Percentiles rank a stretch among this genome's conserved stretches.
Conservation (phyloP, 331 rosid species). For the Erythrophleum ivorense region DNA sequence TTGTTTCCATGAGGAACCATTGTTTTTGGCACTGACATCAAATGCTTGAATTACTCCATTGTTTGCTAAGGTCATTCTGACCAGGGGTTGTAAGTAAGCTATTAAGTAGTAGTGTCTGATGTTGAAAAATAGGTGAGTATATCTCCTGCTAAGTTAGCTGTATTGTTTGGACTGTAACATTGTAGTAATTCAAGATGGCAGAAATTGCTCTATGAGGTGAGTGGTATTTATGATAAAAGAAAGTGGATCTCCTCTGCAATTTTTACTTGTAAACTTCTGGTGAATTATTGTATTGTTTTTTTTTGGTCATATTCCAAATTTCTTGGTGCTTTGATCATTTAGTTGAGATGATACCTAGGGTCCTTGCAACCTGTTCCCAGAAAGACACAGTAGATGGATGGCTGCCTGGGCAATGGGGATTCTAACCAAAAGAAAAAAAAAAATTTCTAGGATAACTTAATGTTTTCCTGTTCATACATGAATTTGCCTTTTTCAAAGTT, state of each 20-base stretch:
- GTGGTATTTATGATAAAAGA: not conserved
- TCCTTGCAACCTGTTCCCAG: not conserved
- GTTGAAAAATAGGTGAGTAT: not conserved
- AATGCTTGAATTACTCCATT: not conserved
- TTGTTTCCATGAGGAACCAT: not conserved
- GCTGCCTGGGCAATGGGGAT: not conserved
- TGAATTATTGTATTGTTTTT: not conserved
- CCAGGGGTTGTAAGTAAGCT: slow-evolving; percentile 8
- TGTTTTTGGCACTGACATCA: slow-evolving; percentile 12
- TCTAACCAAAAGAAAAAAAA: not conserved
- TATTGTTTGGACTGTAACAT: not conserved
- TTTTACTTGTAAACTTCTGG: not conserved
- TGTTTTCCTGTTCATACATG: not conserved
- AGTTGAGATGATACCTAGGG: not conserved
- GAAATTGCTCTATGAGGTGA: not conserved
- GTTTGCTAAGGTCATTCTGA: slow-evolving; percentile 3
- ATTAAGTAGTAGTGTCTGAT: not conserved
- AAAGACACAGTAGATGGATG: not conserved
- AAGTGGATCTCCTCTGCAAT: not conserved
- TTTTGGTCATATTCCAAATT: not conserved
- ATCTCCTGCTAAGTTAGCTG: not conserved
- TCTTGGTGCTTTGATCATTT: not conserved
- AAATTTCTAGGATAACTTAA: not conserved
- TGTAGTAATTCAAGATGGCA: not conserved
- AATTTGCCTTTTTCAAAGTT: slow-evolving; percentile 15